phyloP scores from a whole-genome alignment of 2,329 filamentous ascomycete species.

The Balansia obtecta region DNA sequence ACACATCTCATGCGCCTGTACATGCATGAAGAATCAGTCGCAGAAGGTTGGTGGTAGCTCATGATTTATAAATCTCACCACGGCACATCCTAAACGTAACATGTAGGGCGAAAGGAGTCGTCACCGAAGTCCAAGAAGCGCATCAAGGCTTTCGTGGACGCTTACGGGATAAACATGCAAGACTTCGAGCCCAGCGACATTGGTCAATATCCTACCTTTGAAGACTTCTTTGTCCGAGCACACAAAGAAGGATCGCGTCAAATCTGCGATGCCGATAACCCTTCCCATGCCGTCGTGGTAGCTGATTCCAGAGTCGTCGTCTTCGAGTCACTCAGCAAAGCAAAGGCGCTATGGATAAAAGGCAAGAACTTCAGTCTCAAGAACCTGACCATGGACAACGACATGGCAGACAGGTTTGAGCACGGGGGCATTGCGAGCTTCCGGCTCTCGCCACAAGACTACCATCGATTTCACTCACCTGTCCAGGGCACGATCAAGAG shows the following conservation, averaged over 20 bases:
- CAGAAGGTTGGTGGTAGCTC: constrained; percentile 13
- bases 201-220: constrained; percentile 21
- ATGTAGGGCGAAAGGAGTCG: constrained; percentile 14
- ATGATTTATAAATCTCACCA: neutral
- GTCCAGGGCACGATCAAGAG: constrained; percentile 24
- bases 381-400: constrained; percentile 22
- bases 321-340: constrained; percentile 20
- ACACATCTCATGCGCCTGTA: constrained; percentile 23
- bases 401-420: constrained; percentile 19
- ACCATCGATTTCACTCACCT: constrained; percentile 32
- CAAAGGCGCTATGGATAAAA: constrained; percentile 28
- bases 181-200: constrained; percentile 24
- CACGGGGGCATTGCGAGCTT: constrained; percentile 27
- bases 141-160: constrained; percentile 24
- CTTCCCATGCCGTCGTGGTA: constrained; percentile 17
- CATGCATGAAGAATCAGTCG: constrained; percentile 22
- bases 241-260: constrained; percentile 20
- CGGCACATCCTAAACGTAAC: neutral
- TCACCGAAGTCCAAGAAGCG: constrained; percentile 17
- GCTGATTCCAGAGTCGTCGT: constrained; percentile 25
- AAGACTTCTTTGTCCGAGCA: constrained; percentile 25
- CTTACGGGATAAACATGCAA: constrained; percentile 23
- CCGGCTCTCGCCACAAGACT: constrained; percentile 30
- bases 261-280: constrained; percentile 14
- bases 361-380: constrained; percentile 28